These are phyloP conservation scores for Circinella umbellata DNA, from an alignment of 371 early-diverging fungal genomes.

Conservation along the genomic window DNA sequence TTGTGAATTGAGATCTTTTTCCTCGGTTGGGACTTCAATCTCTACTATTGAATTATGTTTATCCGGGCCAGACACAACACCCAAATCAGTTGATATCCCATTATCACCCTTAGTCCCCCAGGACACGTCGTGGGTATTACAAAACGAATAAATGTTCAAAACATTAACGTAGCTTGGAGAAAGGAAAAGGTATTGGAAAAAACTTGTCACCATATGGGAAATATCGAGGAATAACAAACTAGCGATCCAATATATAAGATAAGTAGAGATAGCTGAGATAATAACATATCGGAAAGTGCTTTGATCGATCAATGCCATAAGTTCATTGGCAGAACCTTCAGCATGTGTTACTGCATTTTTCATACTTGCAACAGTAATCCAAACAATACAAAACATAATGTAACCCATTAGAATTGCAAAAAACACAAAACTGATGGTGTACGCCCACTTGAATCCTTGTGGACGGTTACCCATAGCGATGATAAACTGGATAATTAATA, in stretches of 20 bases:
- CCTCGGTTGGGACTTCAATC: slow-evolving; percentile 76
- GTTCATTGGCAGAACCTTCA: slow-evolving; percentile 19
- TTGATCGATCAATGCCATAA: slow-evolving; percentile 35
- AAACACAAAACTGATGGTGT: slow-evolving; percentile 53
- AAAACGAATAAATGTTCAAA: slow-evolving; percentile 72
- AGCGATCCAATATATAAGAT: slow-evolving; percentile 67
- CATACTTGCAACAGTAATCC: slow-evolving; percentile 57
- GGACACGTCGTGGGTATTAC: slow-evolving; percentile 75
- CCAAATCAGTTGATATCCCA: slow-evolving; percentile 59
- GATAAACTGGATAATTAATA: slow-evolving; percentile 71
- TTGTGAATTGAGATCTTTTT: slow-evolving; percentile 74
- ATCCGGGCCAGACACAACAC: slow-evolving; percentile 64
- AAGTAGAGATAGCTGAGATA: slow-evolving; percentile 67
- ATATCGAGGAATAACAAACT: slow-evolving; percentile 71
- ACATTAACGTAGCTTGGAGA: slow-evolving; percentile 69
- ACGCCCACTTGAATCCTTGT: slow-evolving; percentile 77
- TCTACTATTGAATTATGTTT: slow-evolving; percentile 53
- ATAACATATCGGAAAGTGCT: slow-evolving; percentile 62
- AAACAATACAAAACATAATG: slow-evolving; percentile 61
- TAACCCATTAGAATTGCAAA: slow-evolving; percentile 63
- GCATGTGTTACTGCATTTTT: slow-evolving; percentile 36
- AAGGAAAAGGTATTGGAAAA: slow-evolving; percentile 65
- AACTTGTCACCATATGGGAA: slow-evolving; percentile 71
- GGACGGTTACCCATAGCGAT: slow-evolving; percentile 85
- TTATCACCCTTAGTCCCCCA: slow-evolving; percentile 97